Evolutionary conservation across 1,284 basidiomycete genomes (phyloP).

Genomic region (Vanrija sp.): DNA sequence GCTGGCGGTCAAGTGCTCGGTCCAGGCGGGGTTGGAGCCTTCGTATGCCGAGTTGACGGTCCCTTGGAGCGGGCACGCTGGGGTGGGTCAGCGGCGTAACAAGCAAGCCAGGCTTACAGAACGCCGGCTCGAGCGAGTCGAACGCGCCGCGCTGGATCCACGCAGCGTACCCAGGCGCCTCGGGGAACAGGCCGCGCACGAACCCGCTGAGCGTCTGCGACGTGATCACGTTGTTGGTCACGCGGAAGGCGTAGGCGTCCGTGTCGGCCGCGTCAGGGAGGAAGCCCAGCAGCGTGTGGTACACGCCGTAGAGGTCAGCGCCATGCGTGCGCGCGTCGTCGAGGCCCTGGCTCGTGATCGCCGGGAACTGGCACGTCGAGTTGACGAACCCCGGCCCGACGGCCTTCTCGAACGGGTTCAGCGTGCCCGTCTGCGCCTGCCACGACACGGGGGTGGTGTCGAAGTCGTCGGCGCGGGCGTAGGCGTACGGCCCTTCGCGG

Average conservation of each 20-base stretch:
- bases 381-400: conserved; percentile 33
- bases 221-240: conserved; percentile 42
- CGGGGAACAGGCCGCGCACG: conserved; percentile 28
- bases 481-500: conserved; percentile 26
- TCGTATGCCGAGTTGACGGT: conserved; percentile 9
- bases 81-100: background rate
- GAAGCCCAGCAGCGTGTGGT: conserved; percentile 31
- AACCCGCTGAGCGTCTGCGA: conserved; percentile 35
- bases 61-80: conserved; percentile 21
- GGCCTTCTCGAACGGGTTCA: conserved; percentile 32
- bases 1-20: conserved; percentile 23
- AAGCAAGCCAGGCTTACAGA: conserved; percentile 17
- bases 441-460: conserved; percentile 28
- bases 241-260: conserved; percentile 30
- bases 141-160: conserved; percentile 22
- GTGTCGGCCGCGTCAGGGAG: conserved; percentile 23
- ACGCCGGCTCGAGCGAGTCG: conserved; percentile 36
- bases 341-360: conserved; percentile 34
- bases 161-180: conserved; percentile 24
- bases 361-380: conserved; percentile 38
- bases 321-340: conserved; percentile 33
- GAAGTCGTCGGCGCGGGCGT: conserved; percentile 19
- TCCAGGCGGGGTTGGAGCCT: conserved; percentile 24
- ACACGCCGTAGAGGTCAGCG: conserved; percentile 32
- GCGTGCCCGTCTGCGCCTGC: conserved; percentile 22